phyloP scores from a whole-genome alignment of 305 asterid genomes.

The Lippia alba region DNA sequence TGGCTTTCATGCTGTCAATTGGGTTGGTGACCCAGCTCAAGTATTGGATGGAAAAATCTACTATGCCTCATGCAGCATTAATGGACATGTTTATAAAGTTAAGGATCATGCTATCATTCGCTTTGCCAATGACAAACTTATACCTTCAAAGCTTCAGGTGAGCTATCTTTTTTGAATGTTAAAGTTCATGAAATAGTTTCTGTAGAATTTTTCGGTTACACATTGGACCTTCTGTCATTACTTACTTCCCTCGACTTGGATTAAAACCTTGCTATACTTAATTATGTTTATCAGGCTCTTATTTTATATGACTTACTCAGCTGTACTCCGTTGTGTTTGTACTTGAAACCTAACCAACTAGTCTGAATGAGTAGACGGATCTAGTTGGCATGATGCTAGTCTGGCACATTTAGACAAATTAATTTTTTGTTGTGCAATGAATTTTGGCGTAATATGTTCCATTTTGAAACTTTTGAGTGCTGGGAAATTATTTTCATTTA shows the following conservation, averaged over 20 bases:
- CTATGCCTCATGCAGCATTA: slow-evolving; percentile 70
- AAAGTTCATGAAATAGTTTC: slow-evolving; percentile 25
- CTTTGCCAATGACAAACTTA: slow-evolving; percentile 52
- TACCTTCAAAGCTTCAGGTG: slow-evolving; percentile 91
- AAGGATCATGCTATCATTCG: slow-evolving; percentile 71
- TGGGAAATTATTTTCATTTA: not conserved
- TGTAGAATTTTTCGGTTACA: slow-evolving; percentile 21
- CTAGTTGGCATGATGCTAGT: slow-evolving; percentile 13
- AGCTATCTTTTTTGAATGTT: slow-evolving; percentile 40
- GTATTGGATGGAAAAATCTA: slow-evolving; percentile 62
- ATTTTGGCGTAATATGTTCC: not conserved
- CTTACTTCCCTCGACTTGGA: slow-evolving; percentile 3
- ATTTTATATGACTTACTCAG: slow-evolving; percentile 12
- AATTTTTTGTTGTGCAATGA: not conserved
- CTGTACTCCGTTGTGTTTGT: slow-evolving; percentile 14
- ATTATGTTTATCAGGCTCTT: slow-evolving; percentile 11
- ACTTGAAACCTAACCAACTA: slow-evolving; percentile 13
- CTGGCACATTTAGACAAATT: slow-evolving; percentile 7
- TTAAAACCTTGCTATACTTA: slow-evolving; percentile 17
- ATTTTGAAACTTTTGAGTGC: not conserved
- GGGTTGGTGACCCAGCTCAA: slow-evolving; percentile 70
- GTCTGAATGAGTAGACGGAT: not conserved
- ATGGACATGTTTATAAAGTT: slow-evolving; percentile 63
- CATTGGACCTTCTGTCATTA: too few species aligned
- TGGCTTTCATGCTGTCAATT: slow-evolving; percentile 54